These are phyloP conservation scores for Martiniozyma abietophila DNA, from an alignment of 805 yeast species.

Conservation along the genomic window DNA sequence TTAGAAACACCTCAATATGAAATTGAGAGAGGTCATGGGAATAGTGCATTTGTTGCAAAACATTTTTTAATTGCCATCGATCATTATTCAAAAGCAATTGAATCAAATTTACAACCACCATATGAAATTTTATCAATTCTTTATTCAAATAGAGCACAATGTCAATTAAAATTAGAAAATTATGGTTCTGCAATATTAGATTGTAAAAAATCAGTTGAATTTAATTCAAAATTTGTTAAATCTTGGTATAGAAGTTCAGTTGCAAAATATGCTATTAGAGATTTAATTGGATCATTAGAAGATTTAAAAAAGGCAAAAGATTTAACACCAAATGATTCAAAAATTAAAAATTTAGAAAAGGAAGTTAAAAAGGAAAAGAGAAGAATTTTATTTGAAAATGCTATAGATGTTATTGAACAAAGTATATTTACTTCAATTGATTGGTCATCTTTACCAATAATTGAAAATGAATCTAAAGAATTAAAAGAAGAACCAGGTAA, in stretches of 20 bases:
- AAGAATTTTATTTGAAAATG: constrained; percentile 72
- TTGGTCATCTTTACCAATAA: constrained; percentile 39
- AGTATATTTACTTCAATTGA: constrained; percentile 41
- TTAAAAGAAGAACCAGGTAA: constrained; percentile 23
- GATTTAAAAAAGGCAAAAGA: constrained; percentile 59
- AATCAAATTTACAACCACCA: constrained; percentile 11
- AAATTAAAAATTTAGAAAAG: constrained; percentile 51
- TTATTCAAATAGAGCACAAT: constrained; percentile 85
- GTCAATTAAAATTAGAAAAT: constrained; percentile 74
- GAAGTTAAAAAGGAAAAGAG: constrained; percentile 61
- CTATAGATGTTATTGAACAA: constrained; percentile 65
- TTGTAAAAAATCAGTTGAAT: constrained; percentile 57
- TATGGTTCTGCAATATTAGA: constrained; percentile 82
- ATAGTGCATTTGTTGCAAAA: constrained; percentile 57
- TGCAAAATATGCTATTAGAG: constrained; percentile 64
- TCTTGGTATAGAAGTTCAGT: constrained; percentile 85
- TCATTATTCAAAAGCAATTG: constrained; percentile 67
- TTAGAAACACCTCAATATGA: constrained; percentile 1
- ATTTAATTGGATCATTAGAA: constrained; percentile 62
- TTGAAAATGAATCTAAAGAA: constrained; percentile 42
- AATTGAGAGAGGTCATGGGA: constrained; percentile 56
- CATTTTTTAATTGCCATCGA: constrained; percentile 57
- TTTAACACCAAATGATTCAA: constrained; percentile 57
- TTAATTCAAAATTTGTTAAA: constrained; percentile 62
- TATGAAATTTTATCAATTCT: constrained; percentile 38